Evolutionary conservation across 2,329 filamentous ascomycete species (phyloP).

Genomic region (Alternaria atra): DNA sequence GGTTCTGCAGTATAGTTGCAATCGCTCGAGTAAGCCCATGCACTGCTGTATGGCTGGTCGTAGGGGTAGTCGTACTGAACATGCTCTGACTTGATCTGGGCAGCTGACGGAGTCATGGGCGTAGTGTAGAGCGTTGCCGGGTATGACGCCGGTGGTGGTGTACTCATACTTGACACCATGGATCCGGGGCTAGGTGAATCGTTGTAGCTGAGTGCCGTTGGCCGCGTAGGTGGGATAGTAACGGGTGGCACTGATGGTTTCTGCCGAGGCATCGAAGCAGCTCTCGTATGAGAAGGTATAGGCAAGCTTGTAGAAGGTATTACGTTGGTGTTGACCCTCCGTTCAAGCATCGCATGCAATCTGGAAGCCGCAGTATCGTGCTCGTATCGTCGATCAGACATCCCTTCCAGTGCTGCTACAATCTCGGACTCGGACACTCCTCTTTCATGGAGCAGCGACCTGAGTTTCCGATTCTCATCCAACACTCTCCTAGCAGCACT

Average conservation of each 20-base stretch:
- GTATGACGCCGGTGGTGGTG: conserved; percentile 37
- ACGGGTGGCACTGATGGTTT: conserved; percentile 32
- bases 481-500: conserved; percentile 72
- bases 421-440: conserved; percentile 68
- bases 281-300: conserved; percentile 21
- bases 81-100: conserved; percentile 40
- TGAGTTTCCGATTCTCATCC: conserved; percentile 73
- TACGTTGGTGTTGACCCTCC: conserved; percentile 35
- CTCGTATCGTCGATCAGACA: conserved; percentile 37
- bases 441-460: conserved; percentile 65
- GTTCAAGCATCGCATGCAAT: conserved; percentile 44
- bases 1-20: conserved; percentile 26
- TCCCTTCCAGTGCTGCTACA: conserved; percentile 35
- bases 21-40: conserved; percentile 36
- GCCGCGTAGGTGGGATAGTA: conserved; percentile 31
- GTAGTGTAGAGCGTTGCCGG: conserved; percentile 33
- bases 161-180: conserved; percentile 44
- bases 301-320: conserved; percentile 32
- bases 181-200: conserved; percentile 45
- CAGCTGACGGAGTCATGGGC: conserved; percentile 27
- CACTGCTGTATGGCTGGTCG: conserved; percentile 28
- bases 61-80: conserved; percentile 35
- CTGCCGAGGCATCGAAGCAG: conserved; percentile 26
- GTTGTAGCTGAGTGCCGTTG: conserved; percentile 35
- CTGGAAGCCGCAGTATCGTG: conserved; percentile 39